Evolutionary conservation across 2,329 filamentous ascomycete genomes (phyloP).

Genomic region (Cercospora brassicicola): DNA sequence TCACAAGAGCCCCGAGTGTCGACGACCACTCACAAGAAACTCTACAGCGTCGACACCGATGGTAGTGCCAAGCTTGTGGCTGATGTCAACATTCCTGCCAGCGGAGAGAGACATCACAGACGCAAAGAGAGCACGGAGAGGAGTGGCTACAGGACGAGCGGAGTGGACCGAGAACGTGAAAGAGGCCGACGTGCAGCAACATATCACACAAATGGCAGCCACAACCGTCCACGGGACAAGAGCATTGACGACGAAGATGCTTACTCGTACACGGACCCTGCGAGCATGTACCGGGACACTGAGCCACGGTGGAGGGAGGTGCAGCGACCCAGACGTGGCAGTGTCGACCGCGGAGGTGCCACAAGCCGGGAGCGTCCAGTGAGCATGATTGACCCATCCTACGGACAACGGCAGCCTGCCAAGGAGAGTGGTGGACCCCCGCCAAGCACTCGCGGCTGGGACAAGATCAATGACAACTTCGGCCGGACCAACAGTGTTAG

Average conservation of each 20-base stretch:
- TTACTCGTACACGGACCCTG: slow-evolving; percentile 53
- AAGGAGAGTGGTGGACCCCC: slow-evolving; percentile 55
- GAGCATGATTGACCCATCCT: slow-evolving; percentile 45
- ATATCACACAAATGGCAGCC: slow-evolving; percentile 36
- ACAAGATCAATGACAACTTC: slow-evolving; percentile 60
- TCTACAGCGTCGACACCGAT: slow-evolving; percentile 53
- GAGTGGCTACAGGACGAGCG: slow-evolving; percentile 27
- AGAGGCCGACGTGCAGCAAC: slow-evolving; percentile 29
- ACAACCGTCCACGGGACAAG: slow-evolving; percentile 29
- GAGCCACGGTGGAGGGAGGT: slow-evolving; percentile 48
- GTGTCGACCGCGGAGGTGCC: slow-evolving; percentile 44
- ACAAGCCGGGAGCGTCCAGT: slow-evolving; percentile 45
- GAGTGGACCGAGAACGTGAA: slow-evolving; percentile 28
- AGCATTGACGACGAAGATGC: slow-evolving; percentile 45
- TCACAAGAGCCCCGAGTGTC: slow-evolving; percentile 33
- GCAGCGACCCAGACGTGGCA: slow-evolving; percentile 45
- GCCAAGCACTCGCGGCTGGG: slow-evolving; percentile 68
- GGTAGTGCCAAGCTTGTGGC: slow-evolving; percentile 41
- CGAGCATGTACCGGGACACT: slow-evolving; percentile 53
- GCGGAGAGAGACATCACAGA: slow-evolving; percentile 42
- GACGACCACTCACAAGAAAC: slow-evolving; percentile 47
- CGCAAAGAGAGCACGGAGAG: slow-evolving; percentile 38
- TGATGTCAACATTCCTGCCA: slow-evolving; percentile 43
- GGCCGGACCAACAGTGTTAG: slow-evolving; percentile 51
- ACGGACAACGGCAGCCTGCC: slow-evolving; percentile 35